These are phyloP conservation scores for Heterobasidion irregulare DNA, from an alignment of 1,284 basidiomycete genomes.

Conservation along the genomic window DNA sequence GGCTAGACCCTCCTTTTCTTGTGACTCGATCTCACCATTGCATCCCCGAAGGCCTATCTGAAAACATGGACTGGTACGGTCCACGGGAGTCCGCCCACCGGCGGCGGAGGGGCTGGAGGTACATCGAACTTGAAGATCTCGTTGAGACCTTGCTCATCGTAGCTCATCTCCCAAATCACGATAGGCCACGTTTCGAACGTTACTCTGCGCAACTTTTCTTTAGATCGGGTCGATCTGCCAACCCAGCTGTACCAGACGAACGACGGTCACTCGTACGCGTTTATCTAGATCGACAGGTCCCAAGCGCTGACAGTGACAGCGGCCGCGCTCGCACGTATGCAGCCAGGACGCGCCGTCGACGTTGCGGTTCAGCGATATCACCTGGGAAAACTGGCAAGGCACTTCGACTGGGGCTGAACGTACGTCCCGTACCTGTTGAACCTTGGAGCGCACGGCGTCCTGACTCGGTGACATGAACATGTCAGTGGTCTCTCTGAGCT, in stretches of 20 bases:
- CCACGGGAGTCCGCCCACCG: slow-evolving; percentile 50
- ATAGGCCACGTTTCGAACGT: slow-evolving; percentile 45
- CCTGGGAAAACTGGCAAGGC: slow-evolving; percentile 41
- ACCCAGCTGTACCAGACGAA: slow-evolving; percentile 49
- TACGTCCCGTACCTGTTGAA: slow-evolving; percentile 18
- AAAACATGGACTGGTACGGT: slow-evolving; percentile 54
- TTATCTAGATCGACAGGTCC: background rate
- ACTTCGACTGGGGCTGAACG: slow-evolving; percentile 33
- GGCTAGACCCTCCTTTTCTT: background rate
- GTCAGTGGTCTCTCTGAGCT: slow-evolving; percentile 46
- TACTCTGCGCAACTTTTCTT: slow-evolving; percentile 32
- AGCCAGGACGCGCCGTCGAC: slow-evolving; percentile 45
- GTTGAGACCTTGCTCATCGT: background rate
- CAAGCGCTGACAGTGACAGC: background rate
- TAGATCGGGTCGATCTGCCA: slow-evolving; percentile 38
- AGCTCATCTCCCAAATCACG: background rate
- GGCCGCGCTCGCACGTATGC: background rate
- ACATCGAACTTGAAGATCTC: slow-evolving; percentile 5
- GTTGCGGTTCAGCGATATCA: slow-evolving; percentile 38
- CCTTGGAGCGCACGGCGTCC: background rate
- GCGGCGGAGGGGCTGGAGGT: slow-evolving; percentile 53
- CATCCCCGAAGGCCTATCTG: slow-evolving; percentile 41
- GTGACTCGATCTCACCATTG: slow-evolving; percentile 9
- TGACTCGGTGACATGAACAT: background rate
- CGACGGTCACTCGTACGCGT: slow-evolving; percentile 35